Percentiles rank a stretch among this genome's conserved stretches.
phyloP scores from a whole-genome alignment of 345 rosid species.

The Eucalyptus melliodora region DNA sequence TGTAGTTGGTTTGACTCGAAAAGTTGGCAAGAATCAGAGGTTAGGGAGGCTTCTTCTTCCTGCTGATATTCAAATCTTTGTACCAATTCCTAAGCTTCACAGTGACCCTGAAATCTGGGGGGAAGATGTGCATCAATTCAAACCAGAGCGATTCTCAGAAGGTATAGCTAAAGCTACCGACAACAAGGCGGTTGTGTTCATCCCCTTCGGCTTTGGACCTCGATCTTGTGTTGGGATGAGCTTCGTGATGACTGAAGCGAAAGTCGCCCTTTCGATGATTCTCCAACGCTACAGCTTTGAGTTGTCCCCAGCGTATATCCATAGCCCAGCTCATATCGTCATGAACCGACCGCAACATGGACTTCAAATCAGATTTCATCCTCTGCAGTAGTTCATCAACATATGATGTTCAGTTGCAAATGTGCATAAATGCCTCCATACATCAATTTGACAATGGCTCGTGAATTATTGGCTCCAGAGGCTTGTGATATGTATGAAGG shows the following conservation, averaged over 20 bases:
- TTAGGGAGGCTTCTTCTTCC: constrained; percentile 8
- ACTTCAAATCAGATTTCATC: constrained; percentile 6
- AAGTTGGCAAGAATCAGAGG: neutral
- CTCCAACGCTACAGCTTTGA: constrained; percentile 16
- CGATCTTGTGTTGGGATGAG: constrained; percentile 19
- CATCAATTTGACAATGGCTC: neutral
- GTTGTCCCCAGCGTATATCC: constrained; percentile 19
- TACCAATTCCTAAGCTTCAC: constrained; percentile 9
- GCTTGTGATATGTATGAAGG: neutral
- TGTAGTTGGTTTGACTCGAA: neutral
- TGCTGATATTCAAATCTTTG: neutral
- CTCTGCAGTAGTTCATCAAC: neutral
- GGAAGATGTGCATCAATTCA: constrained; percentile 20
- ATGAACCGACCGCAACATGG: constrained; percentile 11
- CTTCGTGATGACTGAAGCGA: constrained; percentile 14
- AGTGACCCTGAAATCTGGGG: constrained; percentile 16
- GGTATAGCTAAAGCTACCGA: constrained; percentile 28
- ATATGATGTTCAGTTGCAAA: neutral
- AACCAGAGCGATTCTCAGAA: constrained; percentile 17
- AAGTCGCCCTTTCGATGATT: constrained; percentile 26
- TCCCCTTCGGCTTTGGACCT: constrained; percentile 24
- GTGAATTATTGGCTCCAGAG: neutral
- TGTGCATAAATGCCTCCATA: neutral
- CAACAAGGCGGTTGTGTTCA: neutral
- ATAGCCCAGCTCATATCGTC: neutral